Conservation (phyloP, 345 rosid species). For the Cardamine resedifolia region DNA sequence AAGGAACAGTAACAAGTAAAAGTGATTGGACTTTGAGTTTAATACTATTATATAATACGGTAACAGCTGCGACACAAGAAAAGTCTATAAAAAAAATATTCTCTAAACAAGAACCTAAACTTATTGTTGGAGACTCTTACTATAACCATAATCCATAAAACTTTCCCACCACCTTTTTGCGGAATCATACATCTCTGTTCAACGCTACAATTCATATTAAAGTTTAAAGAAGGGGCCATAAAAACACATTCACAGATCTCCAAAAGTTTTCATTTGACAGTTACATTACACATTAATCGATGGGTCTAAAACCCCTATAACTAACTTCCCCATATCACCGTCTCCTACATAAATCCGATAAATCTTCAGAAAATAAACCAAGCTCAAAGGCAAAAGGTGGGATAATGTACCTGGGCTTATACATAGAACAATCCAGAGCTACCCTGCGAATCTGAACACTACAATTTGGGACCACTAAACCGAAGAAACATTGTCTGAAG, state of each 20-base stretch:
- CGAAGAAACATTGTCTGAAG: conserved; percentile 31
- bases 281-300: conserved; percentile 27
- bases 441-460: conserved; percentile 17
- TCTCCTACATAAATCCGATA: conserved; percentile 27
- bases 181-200: conserved; percentile 22
- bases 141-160: conserved; percentile 15
- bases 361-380: conserved; percentile 15
- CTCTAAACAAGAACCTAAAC: not conserved
- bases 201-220: conserved; percentile 16
- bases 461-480: conserved; percentile 23
- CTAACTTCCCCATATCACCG: conserved; percentile 18
- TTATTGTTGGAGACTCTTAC: not conserved
- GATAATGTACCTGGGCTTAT: conserved; percentile 29
- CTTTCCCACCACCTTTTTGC: not conserved
- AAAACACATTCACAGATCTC: conserved; percentile 28
- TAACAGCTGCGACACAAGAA: not conserved
- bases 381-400: conserved; percentile 12
- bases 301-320: conserved; percentile 33
- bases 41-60: not conserved
- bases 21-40: not conserved
- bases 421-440: conserved; percentile 16
- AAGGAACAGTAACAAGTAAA: not conserved
- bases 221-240: conserved; percentile 7
- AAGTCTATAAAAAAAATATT: not conserved
- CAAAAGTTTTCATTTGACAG: conserved; percentile 15